Base-by-base conservation (phyloP, 2,329 filamentous ascomycete species). In the Fusarium miscanthi region DNA sequence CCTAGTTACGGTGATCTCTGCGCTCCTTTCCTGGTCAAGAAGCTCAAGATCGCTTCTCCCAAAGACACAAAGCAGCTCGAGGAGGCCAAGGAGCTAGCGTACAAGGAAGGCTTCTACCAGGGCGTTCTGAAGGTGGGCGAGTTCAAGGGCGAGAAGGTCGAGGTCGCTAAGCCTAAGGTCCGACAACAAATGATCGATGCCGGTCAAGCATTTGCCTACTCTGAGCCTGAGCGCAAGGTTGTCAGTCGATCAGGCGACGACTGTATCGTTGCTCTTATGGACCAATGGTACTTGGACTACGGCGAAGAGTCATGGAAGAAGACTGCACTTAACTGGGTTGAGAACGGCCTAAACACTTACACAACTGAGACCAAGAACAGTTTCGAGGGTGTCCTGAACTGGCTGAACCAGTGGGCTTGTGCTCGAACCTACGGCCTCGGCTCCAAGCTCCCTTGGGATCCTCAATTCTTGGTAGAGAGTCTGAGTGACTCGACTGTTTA, bases 271-370 rank as follows among this genome's bases (percentile, higher is more conserved):
- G 93, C 94, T 35, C 91, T 95, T 74, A 91, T 98, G 79, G 95
- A 98, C 77, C 96, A 99, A 83, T 99, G 96, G 95, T 99, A 97
- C 84, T 86, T 99, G 77, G 95, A 98, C 84, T 99, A 99, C 79
- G 96, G 96, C 70, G 93, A 95, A 83, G 93, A 94, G 46, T 88
- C 91, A 54, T 98, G 96, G 96, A 93, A 93, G 79, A 84, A 93
- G 70, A 86, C 88, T 46, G 94, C 93, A 19, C 85, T 95, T 59
- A 87, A 91, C 74, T 91, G 93, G 80, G 90, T 97, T 51, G 88
- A 89, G 66, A 88, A 88, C 70, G 89, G 89, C 35, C 84, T 98
- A 69, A 93, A 98, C 82, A 93, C 93, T 12, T 98, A 93, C 84
- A 90, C 87, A n/a, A 81, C 85, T 37, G 93, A 95, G 80, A 92